These are phyloP conservation scores for Basipetospora sp. DNA, from an alignment of 2,329 filamentous ascomycete genomes.

Conservation along the genomic window DNA sequence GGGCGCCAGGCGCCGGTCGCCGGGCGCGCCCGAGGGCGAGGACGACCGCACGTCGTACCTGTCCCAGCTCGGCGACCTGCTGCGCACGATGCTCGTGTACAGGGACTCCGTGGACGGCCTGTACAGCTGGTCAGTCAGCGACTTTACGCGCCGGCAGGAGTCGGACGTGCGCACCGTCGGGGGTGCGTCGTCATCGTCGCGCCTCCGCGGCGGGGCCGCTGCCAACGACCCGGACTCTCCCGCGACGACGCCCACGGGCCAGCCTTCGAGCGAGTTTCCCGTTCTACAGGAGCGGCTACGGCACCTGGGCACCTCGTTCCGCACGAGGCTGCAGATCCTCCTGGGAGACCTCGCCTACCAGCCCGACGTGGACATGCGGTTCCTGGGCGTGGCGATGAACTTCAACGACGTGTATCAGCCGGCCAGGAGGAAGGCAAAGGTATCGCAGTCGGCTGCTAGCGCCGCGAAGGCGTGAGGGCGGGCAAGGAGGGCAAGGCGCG, in stretches of 20 bases:
- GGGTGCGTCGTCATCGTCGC: conserved; percentile 30
- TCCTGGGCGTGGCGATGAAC: conserved; percentile 94
- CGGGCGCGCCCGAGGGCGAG: conserved; percentile 21
- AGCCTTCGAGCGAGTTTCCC: conserved; percentile 46
- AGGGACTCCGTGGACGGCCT: conserved; percentile 86
- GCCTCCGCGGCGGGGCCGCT: conserved; percentile 15
- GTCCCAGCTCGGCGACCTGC: conserved; percentile 75
- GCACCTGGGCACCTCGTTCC: conserved; percentile 62
- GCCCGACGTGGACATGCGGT: conserved; percentile 86
- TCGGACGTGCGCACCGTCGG: conserved; percentile 54
- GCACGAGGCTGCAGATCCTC: conserved; percentile 60
- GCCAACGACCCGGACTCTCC: conserved; percentile 7
- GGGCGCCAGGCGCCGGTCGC: conserved; percentile 46
- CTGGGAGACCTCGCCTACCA: conserved; percentile 86
- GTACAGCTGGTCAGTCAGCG: conserved; percentile 86
- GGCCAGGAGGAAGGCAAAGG: conserved; percentile 46
- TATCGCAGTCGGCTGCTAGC: conserved; percentile 9
- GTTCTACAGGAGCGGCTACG: conserved; percentile 60
- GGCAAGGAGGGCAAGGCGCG: not conserved
- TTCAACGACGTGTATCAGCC: conserved; percentile 95
- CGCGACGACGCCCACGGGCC: conserved; percentile 13
- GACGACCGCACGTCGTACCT: conserved; percentile 70
- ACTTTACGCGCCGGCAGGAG: conserved; percentile 86
- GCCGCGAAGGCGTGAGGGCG: conserved; percentile 4
- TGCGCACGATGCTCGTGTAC: conserved; percentile 87